Base-by-base conservation (phyloP, 2,329 filamentous ascomycete genomes). In the Aspergillus japonicus region DNA sequence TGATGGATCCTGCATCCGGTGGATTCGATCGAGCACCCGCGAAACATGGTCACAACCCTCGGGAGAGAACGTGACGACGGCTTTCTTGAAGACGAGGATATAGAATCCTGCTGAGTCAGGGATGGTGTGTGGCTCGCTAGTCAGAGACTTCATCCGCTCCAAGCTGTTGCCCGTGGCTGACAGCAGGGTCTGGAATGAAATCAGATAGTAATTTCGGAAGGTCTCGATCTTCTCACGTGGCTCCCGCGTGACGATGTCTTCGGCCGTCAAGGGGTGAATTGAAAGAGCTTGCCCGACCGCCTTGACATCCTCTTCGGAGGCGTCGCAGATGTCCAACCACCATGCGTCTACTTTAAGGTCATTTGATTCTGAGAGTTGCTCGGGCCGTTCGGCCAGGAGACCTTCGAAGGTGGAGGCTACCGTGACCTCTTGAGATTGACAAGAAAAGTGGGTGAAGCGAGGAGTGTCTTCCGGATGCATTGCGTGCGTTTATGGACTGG, bases 151-250 rank as follows among this genome's bases (percentile, higher is more conserved):
- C 2, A 21, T 33, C 8, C 35, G 31, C 24, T 35, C 23, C 16
- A 24, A 31, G 35, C n/a, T 26, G 12, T 87, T 62, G 89, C 82
- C 52, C 19, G 19, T 54, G 1, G 47, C 19, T 2, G 88, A 66
- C 83, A 89, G 81, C 95, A 98, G 5, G 0, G 93, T 96, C 56
- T 93, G 88, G 82, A 98, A 97, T 71, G 91, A 96, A 50, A 96
- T 91, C 73, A 99, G 96, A 78, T 98, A 99, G 80, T 99, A 99
- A 23, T 92, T 91, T 16, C 90, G 89, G 78, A 98, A 98, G 16
- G 98, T 84, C 75, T 99, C 95, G 59, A 99, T 96, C 81, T 99
- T 98, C 79, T 98, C 95, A 29, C 95, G 91, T 2, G 92, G 88
- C 75, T 98, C 95, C 70, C 96, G 92, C 0, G 91, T 95, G 55